Conservation (phyloP, 106 monocot species). For the Dendrobium huoshanense region DNA sequence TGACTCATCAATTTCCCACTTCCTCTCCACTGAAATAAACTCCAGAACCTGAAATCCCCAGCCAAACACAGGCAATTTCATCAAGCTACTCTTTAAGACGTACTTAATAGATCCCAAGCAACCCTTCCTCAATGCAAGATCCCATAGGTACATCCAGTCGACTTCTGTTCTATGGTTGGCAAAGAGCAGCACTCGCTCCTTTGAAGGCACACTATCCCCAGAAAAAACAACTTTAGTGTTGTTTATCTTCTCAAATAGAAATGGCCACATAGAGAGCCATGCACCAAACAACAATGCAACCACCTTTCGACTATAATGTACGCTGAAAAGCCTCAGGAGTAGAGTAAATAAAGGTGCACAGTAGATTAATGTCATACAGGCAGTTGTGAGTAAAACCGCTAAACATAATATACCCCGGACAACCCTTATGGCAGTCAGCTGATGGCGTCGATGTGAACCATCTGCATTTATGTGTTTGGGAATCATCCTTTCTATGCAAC, state of each 20-base stretch:
- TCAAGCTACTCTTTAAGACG: conserved; percentile 86
- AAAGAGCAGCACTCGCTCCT: conserved; percentile 59
- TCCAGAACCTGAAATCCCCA: conserved; percentile 96
- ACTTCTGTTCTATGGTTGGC: conserved; percentile 98
- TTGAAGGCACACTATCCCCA: conserved; percentile 52
- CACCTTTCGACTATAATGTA: conserved; percentile 58
- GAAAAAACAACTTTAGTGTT: conserved; percentile 84
- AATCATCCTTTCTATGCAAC: background rate
- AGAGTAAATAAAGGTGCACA: conserved; percentile 53
- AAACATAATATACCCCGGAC: conserved; percentile 65
- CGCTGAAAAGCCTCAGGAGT: conserved; percentile 57
- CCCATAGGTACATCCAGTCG: conserved; percentile 99
- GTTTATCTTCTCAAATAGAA: conserved; percentile 92
- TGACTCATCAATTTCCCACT: conserved; percentile 83
- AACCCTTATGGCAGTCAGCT: conserved; percentile 50
- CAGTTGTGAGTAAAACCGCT: conserved; percentile 54
- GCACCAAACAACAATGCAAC: conserved; percentile 64
- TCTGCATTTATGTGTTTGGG: conserved; percentile 3
- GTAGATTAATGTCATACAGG: conserved; percentile 71
- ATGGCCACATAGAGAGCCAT: conserved; percentile 91
- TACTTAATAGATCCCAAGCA: conserved; percentile 76
- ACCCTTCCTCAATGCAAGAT: conserved; percentile 88
- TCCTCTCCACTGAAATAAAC: conserved; percentile 93
- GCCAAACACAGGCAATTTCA: conserved; percentile 88
- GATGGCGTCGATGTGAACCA: conserved; percentile 38